Conservation (phyloP, 2,329 filamentous ascomycete species). For the Thielaviopsis cerberus region DNA sequence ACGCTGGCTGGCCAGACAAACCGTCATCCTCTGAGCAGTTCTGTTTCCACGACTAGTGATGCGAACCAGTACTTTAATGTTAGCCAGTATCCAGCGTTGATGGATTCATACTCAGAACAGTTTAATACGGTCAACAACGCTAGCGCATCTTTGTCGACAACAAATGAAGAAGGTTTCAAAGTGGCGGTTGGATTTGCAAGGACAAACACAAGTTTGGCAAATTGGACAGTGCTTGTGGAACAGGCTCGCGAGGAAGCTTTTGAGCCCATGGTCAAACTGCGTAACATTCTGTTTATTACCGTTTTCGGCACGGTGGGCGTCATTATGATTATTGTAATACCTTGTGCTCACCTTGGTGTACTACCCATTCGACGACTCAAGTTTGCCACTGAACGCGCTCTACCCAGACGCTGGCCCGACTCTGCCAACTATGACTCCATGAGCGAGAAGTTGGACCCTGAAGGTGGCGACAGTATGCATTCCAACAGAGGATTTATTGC, state of each 20-base stretch:
- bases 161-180: constrained; percentile 48
- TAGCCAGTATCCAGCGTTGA: constrained; percentile 41
- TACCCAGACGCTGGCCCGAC: neutral
- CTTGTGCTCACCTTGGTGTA: constrained; percentile 66
- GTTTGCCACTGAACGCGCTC: constrained; percentile 42
- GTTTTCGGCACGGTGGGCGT: constrained; percentile 67
- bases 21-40: constrained; percentile 29
- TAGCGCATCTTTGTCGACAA: constrained; percentile 46
- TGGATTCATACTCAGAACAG: constrained; percentile 36
- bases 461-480: neutral
- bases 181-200: constrained; percentile 72
- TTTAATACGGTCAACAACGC: constrained; percentile 43
- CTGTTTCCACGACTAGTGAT: constrained; percentile 3
- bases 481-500: constrained; percentile 7
- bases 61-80: constrained; percentile 33
- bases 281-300: constrained; percentile 63
- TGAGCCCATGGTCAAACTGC: constrained; percentile 53
- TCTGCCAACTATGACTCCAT: neutral
- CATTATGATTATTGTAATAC: constrained; percentile 52
- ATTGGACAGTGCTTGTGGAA: constrained; percentile 73
- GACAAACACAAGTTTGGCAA: constrained; percentile 46
- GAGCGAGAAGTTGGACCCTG: neutral
- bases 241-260: constrained; percentile 58
- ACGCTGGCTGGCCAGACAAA: constrained; percentile 22
- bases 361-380: constrained; percentile 61